Base-by-base conservation (phyloP, 495 filamentous ascomycete species). In the Neurospora sp. region DNA sequence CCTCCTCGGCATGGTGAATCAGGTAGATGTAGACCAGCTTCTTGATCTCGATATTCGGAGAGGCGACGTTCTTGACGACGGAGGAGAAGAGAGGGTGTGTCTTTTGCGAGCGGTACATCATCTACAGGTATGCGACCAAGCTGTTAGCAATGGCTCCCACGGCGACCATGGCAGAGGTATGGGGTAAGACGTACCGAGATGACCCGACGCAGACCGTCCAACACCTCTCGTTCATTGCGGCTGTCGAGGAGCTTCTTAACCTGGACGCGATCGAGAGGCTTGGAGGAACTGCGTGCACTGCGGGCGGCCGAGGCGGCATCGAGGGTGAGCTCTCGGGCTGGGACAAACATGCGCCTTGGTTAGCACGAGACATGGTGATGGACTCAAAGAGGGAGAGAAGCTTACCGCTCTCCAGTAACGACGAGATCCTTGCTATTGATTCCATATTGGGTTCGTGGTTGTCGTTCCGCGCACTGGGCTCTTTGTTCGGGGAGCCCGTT, bases 11-110 rank as follows among this genome's bases (percentile, higher is more conserved):
- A 88, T 98, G 93, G 79, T 94, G 92, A 74, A 98, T 90, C 73
- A 99, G 90, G 81, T 97, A 98, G 79, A 97, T 97, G 85, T 98
- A 98, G 72, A 99, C 96, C 69, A 99, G 88, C 79, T 98, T 98
- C 83, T 97, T 96, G 77, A 98, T 93, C 80, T 97, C 94, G 78
- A 97, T 86, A 76, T 91, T 94, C 38, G 94, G 90, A 41, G 91
- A 96, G 35, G 95, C 94, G 35, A 97, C 93, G 77, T 98, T 98
- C 84, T 99, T 99, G 78, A 99, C 93, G 71, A 98, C 92, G 31
- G 93, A 91, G 12, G 96, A 94, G 82, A 99, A 98, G 84, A 93
- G 95, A 18, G 91, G 88, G 12, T 96, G 88, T 75, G 93, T 93
- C 62, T 92, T 90, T 76, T 93, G 90, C 75, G 90, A 88, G 70